Percentiles rank a stretch among this genome's conserved stretches.
phyloP scores from a whole-genome alignment of 192 early-diverging fungal genomes.

The Diversispora eburnea region DNA sequence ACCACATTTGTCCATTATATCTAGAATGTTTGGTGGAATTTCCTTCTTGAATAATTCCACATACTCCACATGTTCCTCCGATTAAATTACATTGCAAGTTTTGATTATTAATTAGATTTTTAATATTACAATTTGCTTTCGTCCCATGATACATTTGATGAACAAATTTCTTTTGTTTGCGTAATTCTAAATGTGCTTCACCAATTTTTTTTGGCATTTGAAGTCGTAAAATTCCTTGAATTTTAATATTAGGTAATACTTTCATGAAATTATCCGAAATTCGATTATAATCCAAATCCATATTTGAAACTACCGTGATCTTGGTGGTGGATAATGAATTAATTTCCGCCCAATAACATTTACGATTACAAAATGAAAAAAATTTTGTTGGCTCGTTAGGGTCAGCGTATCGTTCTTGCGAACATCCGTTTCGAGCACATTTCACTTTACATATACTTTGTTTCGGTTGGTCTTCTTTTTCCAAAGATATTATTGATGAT shows the following conservation, averaged over 20 bases:
- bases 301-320: not conserved
- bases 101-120: not conserved
- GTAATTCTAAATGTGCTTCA: not conserved
- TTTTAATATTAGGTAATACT: not conserved
- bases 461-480: not conserved
- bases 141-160: not conserved
- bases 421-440: not conserved
- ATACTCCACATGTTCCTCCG: not conserved
- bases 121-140: not conserved
- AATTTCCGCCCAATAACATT: slow-evolving; percentile 1
- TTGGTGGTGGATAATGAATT: not conserved
- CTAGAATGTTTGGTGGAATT: not conserved
- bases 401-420: not conserved
- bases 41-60: not conserved
- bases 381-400: not conserved
- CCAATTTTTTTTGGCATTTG: slow-evolving; percentile 16
- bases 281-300: slow-evolving; percentile 7
- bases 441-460: not conserved
- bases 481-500: too few relatives aligned
- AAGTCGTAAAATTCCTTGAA: not conserved
- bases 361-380: not conserved
- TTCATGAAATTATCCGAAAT: not conserved
- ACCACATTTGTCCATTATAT: slow-evolving; percentile 1
- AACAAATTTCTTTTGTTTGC: not conserved
- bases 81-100: too few relatives aligned